A percentile compares a stretch with the other conserved stretches of the same genome.
These are phyloP conservation scores for Fragilaria radians DNA, from an alignment of 108 stramenopile genomes.

Conservation along the genomic window DNA sequence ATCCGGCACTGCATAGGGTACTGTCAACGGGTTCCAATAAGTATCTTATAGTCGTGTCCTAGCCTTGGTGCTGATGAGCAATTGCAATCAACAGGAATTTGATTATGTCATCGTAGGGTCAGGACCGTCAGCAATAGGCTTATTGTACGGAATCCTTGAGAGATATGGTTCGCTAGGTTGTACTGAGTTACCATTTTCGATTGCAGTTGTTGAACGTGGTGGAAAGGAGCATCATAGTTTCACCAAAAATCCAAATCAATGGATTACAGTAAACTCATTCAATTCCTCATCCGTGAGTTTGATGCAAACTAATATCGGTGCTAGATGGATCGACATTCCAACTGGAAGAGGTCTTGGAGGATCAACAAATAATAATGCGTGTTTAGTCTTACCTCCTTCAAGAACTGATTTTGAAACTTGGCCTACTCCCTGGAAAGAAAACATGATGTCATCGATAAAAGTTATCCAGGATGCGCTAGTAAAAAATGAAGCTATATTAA, in stretches of 20 bases:
- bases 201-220: constrained; percentile 67
- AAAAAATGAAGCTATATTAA: constrained; percentile 18
- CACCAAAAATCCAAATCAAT: background rate
- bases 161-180: background rate
- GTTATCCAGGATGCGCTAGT: constrained; percentile 12
- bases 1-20: no score
- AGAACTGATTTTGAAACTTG: constrained; percentile 41
- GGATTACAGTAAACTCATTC: background rate
- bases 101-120: constrained; percentile 68
- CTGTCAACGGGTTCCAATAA: no score
- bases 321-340: constrained; percentile 44
- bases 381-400: constrained; percentile 38
- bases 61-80: no score
- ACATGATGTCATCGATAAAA: constrained; percentile 3
- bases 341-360: constrained; percentile 61
- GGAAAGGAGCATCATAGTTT: background rate
- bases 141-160: constrained; percentile 48
- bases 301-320: background rate
- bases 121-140: constrained; percentile 67
- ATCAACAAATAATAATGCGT: constrained; percentile 65
- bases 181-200: constrained; percentile 16
- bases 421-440: constrained; percentile 45
- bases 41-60: no score
- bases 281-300: background rate
- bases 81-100: background rate